Percentiles rank a stretch among this genome's conserved stretches.
phyloP scores from a whole-genome alignment of 768 basidiomycete species.

The Rhodosporidiobolus odoratus region DNA sequence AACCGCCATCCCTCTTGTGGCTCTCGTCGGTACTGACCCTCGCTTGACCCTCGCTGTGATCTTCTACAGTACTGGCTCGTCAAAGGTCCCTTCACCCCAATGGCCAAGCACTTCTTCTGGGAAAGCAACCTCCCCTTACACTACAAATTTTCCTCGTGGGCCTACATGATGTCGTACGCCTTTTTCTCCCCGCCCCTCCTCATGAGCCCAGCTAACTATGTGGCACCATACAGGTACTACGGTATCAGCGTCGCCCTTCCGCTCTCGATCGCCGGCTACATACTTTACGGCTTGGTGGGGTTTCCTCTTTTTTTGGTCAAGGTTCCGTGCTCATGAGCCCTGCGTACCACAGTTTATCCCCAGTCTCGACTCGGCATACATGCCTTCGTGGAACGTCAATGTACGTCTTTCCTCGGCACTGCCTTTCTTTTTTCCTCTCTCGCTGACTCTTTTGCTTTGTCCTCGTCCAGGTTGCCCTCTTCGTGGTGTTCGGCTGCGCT shows the following conservation, averaged over 20 bases:
- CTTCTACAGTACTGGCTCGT: slow-evolving; percentile 71
- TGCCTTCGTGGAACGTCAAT: slow-evolving; percentile 30
- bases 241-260: slow-evolving; percentile 37
- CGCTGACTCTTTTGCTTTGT: neutral
- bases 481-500: slow-evolving; percentile 27
- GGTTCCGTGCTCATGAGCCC: no score
- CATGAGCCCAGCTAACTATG: no score
- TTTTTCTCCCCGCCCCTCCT: no score
- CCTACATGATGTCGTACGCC: slow-evolving; percentile 53
- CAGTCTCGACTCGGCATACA: slow-evolving; percentile 15
- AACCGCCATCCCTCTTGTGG: neutral
- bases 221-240: no score
- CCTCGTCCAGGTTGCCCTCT: no score
- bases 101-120: slow-evolving; percentile 46
- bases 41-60: no score
- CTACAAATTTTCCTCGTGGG: slow-evolving; percentile 56
- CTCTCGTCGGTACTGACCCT: no score
- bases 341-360: no score
- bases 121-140: slow-evolving; percentile 52
- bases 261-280: slow-evolving; percentile 11
- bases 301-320: no score
- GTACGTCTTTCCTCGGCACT: neutral
- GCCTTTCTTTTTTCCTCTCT: neutral
- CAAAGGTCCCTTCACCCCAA: slow-evolving; percentile 66
- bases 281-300: slow-evolving; percentile 27